These are phyloP conservation scores for Aspergillus cavernicola DNA, from an alignment of 495 filamentous ascomycete species.

Conservation along the genomic window DNA sequence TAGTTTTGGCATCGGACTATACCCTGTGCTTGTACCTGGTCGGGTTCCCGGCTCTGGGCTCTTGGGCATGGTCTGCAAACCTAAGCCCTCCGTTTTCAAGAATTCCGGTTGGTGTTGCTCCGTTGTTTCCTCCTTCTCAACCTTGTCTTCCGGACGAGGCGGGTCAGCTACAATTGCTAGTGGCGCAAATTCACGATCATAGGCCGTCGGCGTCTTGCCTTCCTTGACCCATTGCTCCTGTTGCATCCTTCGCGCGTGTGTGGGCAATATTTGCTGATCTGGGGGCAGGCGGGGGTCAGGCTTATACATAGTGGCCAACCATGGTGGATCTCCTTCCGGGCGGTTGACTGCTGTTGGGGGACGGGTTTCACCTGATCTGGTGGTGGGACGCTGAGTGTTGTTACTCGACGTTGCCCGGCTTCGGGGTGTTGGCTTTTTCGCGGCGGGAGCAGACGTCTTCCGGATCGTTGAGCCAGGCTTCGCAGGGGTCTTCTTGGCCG, in stretches of 20 bases:
- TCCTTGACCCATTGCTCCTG: slow-evolving; percentile 95
- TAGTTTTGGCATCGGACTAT: slow-evolving; percentile 54
- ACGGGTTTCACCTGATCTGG: slow-evolving; percentile 56
- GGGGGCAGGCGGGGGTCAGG: slow-evolving; percentile 92
- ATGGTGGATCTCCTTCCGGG: slow-evolving; percentile 92
- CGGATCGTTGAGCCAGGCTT: slow-evolving; percentile 40
- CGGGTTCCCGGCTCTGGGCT: slow-evolving; percentile 32
- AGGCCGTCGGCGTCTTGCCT: slow-evolving; percentile 73
- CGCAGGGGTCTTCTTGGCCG: slow-evolving; percentile 26
- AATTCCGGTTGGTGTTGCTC: slow-evolving; percentile 17
- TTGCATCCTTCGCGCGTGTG: slow-evolving; percentile 83
- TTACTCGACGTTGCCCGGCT: slow-evolving; percentile 38
- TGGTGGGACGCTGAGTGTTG: slow-evolving; percentile 54
- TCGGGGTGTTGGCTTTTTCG: slow-evolving; percentile 34
- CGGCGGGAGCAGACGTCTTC: slow-evolving; percentile 40
- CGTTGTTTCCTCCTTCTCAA: slow-evolving; percentile 30
- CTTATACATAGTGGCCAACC: slow-evolving; percentile 92
- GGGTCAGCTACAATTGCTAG: slow-evolving; percentile 56
- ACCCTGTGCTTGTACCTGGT: slow-evolving; percentile 39
- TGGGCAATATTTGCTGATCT: slow-evolving; percentile 92
- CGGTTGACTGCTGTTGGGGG: slow-evolving; percentile 61
- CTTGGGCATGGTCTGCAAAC: slow-evolving; percentile 20
- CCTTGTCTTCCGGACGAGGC: slow-evolving; percentile 22
- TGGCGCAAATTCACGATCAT: slow-evolving; percentile 79
- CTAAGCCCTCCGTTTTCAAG: slow-evolving; percentile 6